Percentiles rank a stretch among this genome's conserved stretches.
phyloP scores from a whole-genome alignment of 768 basidiomycete genomes.

The Leccinellum rugosiceps region DNA sequence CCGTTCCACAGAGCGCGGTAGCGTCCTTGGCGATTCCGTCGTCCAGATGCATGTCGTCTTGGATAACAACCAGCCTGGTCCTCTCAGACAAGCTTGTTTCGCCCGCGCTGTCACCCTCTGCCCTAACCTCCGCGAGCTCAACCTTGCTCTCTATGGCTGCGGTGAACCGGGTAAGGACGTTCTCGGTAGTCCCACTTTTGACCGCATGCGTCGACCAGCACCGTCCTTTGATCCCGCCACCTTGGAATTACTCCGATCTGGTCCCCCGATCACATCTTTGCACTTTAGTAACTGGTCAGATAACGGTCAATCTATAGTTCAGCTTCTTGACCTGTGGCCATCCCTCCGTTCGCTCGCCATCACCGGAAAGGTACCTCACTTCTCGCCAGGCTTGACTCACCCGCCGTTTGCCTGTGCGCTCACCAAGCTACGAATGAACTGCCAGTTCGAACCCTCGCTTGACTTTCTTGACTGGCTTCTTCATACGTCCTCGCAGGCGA shows the following conservation, averaged over 20 bases:
- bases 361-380: conserved; percentile 54
- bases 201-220: conserved; percentile 48
- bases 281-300: conserved; percentile 73
- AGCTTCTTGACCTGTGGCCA: conserved; percentile 65
- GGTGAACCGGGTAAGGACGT: conserved; percentile 49
- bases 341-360: conserved; percentile 53
- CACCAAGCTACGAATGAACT: conserved; percentile 57
- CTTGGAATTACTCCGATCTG: conserved; percentile 48
- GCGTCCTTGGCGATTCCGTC: conserved; percentile 52
- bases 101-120: conserved; percentile 56
- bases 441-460: conserved; percentile 57
- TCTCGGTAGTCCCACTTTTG: conserved; percentile 44
- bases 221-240: conserved; percentile 54
- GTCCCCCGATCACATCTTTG: conserved; percentile 50
- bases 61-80: conserved; percentile 65
- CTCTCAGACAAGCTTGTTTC: conserved; percentile 54
- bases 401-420: conserved; percentile 47
- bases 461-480: conserved; percentile 73
- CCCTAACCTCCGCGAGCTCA: conserved; percentile 54
- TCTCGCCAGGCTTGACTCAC: conserved; percentile 36
- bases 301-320: conserved; percentile 50
- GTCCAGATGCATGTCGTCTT: conserved; percentile 52
- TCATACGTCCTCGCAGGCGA: conserved; percentile 46
- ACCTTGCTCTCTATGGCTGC: conserved; percentile 57
- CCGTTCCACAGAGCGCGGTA: conserved; percentile 44